Evolutionary conservation across 495 filamentous ascomycete genomes (phyloP), one percentile per base, ranked within the genome.

Genomic region (Penicillium macrosclerotiorum): DNA sequence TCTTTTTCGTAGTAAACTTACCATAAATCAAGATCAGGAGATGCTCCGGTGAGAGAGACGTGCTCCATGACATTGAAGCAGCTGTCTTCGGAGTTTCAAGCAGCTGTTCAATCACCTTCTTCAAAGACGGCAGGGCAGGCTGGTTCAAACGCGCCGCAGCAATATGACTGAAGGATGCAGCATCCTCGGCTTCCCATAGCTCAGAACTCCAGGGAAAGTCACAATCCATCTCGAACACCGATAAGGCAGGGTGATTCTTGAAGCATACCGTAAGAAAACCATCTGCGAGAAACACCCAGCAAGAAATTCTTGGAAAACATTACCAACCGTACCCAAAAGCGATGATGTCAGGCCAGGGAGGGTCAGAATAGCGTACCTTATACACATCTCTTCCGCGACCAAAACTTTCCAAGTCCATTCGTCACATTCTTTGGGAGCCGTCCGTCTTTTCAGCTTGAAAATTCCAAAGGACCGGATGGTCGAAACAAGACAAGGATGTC

Each of bases 251-350:
- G 32, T 63, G 58, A 19, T 64, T 69, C 4, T 69, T 71, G 43
- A 69, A 69, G 31, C 64, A 69, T 11, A 69, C 62, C 1, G 65
- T 69, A 4, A 71, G 54, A 27, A 67, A 68, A n/a, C 65, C 64
- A 35, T 71, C 68, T 0, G 64, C 64, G 26, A 68, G 56, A 19
- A 69, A 67, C 4, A 52, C 59, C 64, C 67, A 70, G 25, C 52
- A 70, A 6, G 67, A 56, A 25, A 70, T 54, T 35, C 64, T 67
- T 9, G 17, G 12, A 9, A 32, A 2, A 14, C 4, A 12, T 43
- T 17, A 54, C 37, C 12, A 25, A 49, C 23, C n/a, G 1, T 7
- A 5, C 5, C 1, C 1, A 2, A 40, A 5, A 4, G 16, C 8
- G 11, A 35, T 14, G 2, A 8, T 8, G 23, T 20, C 3, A 11